Base-by-base conservation (phyloP, 495 filamentous ascomycete species). In the Hypoxylon crocopeplum region DNA sequence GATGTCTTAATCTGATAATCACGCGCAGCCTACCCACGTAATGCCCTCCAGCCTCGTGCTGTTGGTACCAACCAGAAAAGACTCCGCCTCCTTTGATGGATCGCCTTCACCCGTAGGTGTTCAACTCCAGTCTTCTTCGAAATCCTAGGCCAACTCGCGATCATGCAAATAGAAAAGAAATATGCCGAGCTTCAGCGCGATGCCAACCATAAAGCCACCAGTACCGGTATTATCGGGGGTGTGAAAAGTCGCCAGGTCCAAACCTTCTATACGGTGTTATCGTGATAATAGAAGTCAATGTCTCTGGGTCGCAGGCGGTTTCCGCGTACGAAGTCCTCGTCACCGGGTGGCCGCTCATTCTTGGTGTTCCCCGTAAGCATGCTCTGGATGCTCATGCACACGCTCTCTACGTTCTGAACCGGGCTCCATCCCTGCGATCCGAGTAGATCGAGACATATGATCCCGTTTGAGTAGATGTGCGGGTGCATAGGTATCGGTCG, bases 381-480 rank as follows among this genome's bases (percentile, higher is more conserved):
- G 75, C 91, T 96, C 76, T 98, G 94, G 38, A 98, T 85, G 71
- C 92, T 96, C 86, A 98, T 94, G 79, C 92, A 96, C 37, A 98
- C 86, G 64, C 89, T 95, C 78, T 98, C 93, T 10, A 97, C 94
- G 22, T 92, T 98, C 71, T 98, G 95, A 7, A 98, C 93, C 0
- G 94, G 94, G 10, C 87, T 92, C 94, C 94, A 98, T 59, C 95
- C 94, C 42, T 89, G 86, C 13, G 74, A 63, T 51, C 92, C 90
- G 13, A 98, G 87, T 0, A 98, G 86, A 62, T 98, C 95, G 17
- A 98, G 88, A 66, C 94, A 98, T 68, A 98, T 98, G 70, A 97
- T 93, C 45, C 94, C 94, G 72, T 98, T 98, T 58, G 89, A 93
- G 75, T 98, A 98, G 70, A 98, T 89, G 77, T 98, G 94, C 1